Base-by-base conservation (phyloP, 2,329 filamentous ascomycete genomes). In the Aphanocladium album region DNA sequence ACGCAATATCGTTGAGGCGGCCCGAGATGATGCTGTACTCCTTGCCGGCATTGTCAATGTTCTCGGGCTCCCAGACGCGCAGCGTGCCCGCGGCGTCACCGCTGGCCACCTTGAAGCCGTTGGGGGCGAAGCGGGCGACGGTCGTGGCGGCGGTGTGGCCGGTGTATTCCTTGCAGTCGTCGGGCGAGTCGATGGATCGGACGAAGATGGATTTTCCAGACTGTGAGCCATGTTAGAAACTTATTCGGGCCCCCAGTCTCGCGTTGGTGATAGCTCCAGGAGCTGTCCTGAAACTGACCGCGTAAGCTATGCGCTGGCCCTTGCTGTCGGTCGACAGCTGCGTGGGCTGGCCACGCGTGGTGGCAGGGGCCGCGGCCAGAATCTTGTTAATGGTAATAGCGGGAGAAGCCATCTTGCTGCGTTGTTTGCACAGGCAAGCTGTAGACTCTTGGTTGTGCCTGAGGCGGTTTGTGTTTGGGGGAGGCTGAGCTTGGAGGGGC, bases 191-290 rank as follows among this genome's bases (percentile, higher is more conserved):
- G 78, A 99, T 96, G 64, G 88, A 93, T 68, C 95, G 91, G 52
- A 99, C 82, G 77, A 97, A 98, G 76, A 99, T 88, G 64, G 93
- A 98, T 81, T 98, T 98, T 71, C 91, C 93, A 57, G 92, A 93
- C 91, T 96, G 25, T 2, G 4, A 43, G 12, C 1, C 9, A 21
- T 5, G 56, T 58, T n/a, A 58, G 56, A 30, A n/a, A 12, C 6
- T 12, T 12, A 23, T 51, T 51, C 14, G 17, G 5, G n/a, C 2
- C 2, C 11, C 2, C 8, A 2, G 30, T 6, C 9, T 12, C 9
- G 2, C 7, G 35, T 17, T 11, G 5, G 11, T 1, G 25, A 43
- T 17, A 7, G 47, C 49, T 53, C 21, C 8, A 27, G 21, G 47
- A 43, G 56, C n/a, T 33, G 14, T 39, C 2, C 4, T 23, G 43